phyloP scores from a whole-genome alignment of 2,329 filamentous ascomycete species.

The Plectosphaerella cucumerina region DNA sequence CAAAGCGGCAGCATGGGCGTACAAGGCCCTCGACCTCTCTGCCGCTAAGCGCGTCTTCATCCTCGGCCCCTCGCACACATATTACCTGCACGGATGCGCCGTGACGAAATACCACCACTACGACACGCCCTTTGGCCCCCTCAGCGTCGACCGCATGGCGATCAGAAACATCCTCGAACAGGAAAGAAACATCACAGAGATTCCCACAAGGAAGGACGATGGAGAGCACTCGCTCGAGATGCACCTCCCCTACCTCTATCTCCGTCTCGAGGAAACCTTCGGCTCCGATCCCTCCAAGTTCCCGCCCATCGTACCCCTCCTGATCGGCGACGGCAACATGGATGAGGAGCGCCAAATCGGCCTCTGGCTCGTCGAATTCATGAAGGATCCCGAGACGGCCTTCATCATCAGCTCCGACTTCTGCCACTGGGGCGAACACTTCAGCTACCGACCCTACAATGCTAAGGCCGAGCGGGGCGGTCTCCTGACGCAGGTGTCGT shows the following conservation, averaged over 20 bases:
- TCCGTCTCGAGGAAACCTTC: conserved; percentile 56
- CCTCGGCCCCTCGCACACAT: conserved; percentile 87
- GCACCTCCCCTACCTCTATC: conserved; percentile 92
- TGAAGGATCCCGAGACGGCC: conserved; percentile 69
- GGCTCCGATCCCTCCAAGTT: conserved; percentile 45
- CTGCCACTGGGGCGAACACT: conserved; percentile 88
- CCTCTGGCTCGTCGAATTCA: conserved; percentile 68
- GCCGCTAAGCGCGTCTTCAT: conserved; percentile 85
- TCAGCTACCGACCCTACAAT: conserved; percentile 78
- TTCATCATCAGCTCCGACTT: conserved; percentile 96
- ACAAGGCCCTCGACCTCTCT: conserved; percentile 80
- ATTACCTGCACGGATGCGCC: conserved; percentile 73
- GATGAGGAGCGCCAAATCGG: conserved; percentile 66
- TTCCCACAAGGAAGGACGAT: conserved; percentile 65
- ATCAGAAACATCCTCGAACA: conserved; percentile 35
- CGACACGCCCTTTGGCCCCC: conserved; percentile 68
- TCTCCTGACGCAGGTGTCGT: conserved; percentile 5
- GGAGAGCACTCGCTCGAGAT: conserved; percentile 94
- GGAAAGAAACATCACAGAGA: conserved; percentile 36
- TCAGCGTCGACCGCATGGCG: conserved; percentile 59
- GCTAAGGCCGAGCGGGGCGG: conserved; percentile 29
- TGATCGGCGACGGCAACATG: conserved; percentile 72
- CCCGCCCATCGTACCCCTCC: conserved; percentile 76
- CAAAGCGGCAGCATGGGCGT: conserved; percentile 88
- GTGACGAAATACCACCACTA: conserved; percentile 69